These are phyloP conservation scores for Aschersonia sp. DNA, from an alignment of 2,329 filamentous ascomycete species.

Conservation along the genomic window DNA sequence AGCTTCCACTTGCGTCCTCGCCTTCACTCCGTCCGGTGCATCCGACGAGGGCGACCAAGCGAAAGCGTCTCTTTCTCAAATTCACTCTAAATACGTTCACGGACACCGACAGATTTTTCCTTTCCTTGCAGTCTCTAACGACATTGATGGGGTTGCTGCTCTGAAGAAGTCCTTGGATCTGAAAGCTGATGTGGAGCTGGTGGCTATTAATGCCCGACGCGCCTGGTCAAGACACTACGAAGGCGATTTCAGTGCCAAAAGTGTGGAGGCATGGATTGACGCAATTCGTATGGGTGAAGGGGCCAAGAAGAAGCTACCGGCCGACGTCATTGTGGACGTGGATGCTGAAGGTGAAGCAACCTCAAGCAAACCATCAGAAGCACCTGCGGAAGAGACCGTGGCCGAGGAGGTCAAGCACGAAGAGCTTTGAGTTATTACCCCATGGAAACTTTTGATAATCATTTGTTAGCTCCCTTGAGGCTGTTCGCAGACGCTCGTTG, in stretches of 20 bases:
- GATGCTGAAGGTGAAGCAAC: constrained; percentile 13
- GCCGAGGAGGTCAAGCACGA: constrained; percentile 25
- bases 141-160: constrained; percentile 27
- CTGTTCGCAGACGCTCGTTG: too few species aligned
- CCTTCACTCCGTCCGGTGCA: constrained; percentile 44
- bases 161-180: constrained; percentile 39
- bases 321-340: constrained; percentile 30
- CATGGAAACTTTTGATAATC: too few species aligned
- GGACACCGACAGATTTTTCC: constrained; percentile 62
- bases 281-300: constrained; percentile 82
- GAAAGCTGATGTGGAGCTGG: constrained; percentile 47
- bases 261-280: constrained; percentile 78
- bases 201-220: constrained; percentile 75
- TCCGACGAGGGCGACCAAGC: constrained; percentile 39
- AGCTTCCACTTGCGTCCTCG: constrained; percentile 72
- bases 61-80: constrained; percentile 51
- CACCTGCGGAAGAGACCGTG: constrained; percentile 11
- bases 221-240: constrained; percentile 73
- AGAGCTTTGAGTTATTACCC: constrained; percentile 26
- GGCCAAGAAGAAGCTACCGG: constrained; percentile 60
- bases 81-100: constrained; percentile 61
- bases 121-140: constrained; percentile 58
- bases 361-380: constrained; percentile 9
- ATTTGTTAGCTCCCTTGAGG: too few species aligned
- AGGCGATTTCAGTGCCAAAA: constrained; percentile 41